Evolutionary conservation across 2,329 filamentous ascomycete species (phyloP).

Genomic region (Metarhizium brunneum): DNA sequence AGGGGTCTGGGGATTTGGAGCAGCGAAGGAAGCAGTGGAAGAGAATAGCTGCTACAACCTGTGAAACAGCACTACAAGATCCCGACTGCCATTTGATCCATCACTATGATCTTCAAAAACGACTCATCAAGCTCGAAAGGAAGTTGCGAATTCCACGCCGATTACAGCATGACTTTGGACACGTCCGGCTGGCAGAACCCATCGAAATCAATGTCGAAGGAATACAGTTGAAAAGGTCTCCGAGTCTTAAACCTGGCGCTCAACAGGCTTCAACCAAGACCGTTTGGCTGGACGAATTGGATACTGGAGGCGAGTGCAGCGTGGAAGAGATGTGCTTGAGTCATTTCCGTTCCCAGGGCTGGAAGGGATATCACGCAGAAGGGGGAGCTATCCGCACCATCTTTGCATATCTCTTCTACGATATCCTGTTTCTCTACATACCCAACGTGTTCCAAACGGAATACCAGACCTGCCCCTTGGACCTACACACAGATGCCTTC

Average conservation of each 20-base stretch:
- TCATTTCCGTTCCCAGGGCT: slow-evolving; percentile 72
- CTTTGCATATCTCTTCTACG: slow-evolving; percentile 84
- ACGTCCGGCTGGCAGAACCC: slow-evolving; percentile 69
- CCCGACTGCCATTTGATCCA: slow-evolving; percentile 83
- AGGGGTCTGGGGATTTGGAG: slow-evolving; percentile 27
- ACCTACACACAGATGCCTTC: slow-evolving; percentile 89
- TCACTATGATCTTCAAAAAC: slow-evolving; percentile 90
- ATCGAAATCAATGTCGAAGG: slow-evolving; percentile 68
- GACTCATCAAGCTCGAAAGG: slow-evolving; percentile 84
- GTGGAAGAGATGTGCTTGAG: slow-evolving; percentile 94
- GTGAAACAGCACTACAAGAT: slow-evolving; percentile 80
- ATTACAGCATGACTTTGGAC: slow-evolving; percentile 85
- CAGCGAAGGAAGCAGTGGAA: slow-evolving; percentile 77
- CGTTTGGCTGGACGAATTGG: slow-evolving; percentile 74
- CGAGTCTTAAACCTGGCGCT: slow-evolving; percentile 28
- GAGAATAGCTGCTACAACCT: slow-evolving; percentile 65
- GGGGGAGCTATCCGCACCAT: slow-evolving; percentile 87
- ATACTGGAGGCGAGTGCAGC: slow-evolving; percentile 62
- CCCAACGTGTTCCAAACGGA: slow-evolving; percentile 96
- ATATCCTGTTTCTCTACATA: slow-evolving; percentile 85
- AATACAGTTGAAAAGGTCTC: slow-evolving; percentile 61
- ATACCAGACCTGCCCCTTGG: slow-evolving; percentile 88
- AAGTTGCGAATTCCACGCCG: slow-evolving; percentile 73
- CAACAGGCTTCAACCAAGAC: slow-evolving; percentile 57
- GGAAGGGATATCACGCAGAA: slow-evolving; percentile 93